These are phyloP conservation scores for Torulaspora indica DNA, from an alignment of 805 yeast species.

Conservation along the genomic window DNA sequence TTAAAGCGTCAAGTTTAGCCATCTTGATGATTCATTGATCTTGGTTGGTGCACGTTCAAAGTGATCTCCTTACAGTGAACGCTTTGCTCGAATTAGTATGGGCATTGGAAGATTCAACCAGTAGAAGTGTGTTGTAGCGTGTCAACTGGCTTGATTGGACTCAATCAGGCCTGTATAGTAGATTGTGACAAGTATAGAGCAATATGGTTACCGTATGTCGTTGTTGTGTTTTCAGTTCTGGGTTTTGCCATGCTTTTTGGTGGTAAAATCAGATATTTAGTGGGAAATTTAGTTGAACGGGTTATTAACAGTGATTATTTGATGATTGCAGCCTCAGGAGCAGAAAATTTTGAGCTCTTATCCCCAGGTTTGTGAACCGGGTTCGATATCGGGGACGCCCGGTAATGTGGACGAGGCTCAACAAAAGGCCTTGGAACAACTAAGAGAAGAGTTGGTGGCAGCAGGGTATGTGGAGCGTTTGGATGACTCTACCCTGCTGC, in stretches of 20 bases:
- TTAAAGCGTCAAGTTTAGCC: neutral
- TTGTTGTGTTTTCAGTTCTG: neutral
- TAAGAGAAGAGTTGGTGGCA: constrained; percentile 54
- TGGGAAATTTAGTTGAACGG: neutral
- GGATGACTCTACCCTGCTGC: constrained; percentile 78
- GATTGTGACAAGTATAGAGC: neutral
- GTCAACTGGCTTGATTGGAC: neutral
- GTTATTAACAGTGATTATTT: constrained; percentile 9
- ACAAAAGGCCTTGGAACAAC: constrained; percentile 49
- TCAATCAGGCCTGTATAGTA: neutral
- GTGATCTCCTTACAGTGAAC: too few relatives aligned
- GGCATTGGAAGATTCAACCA: too few relatives aligned
- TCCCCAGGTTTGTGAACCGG: constrained; percentile 64
- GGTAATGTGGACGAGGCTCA: constrained; percentile 74
- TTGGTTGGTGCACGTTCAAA: too few relatives aligned
- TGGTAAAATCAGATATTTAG: neutral
- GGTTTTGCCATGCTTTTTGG: neutral
- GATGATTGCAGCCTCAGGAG: constrained; percentile 19
- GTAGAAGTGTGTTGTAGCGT: too few relatives aligned
- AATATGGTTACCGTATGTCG: constrained; percentile 22
- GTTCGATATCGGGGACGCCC: constrained; percentile 69
- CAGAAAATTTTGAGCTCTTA: constrained; percentile 46
- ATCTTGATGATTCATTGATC: too few relatives aligned
- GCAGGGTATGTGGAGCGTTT: constrained; percentile 70
- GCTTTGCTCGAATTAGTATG: too few relatives aligned